Evolutionary conservation across 148 eudicot species (phyloP).

Genomic region (Vaccinium myrtillus): DNA sequence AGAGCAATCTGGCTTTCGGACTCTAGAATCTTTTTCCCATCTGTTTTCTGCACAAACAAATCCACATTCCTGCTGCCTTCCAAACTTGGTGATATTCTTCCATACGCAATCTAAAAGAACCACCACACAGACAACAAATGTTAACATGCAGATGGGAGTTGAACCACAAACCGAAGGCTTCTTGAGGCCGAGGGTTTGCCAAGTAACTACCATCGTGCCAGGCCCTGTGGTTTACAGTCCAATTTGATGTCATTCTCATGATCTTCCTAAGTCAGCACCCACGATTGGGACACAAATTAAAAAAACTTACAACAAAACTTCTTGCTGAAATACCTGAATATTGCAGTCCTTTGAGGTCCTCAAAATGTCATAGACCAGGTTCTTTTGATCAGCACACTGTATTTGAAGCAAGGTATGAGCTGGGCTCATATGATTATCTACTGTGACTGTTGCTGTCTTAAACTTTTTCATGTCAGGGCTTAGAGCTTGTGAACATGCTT

Average conservation of each 20-base stretch:
- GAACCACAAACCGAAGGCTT: not conserved
- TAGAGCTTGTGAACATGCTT: conserved; percentile 44
- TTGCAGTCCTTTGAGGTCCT: conserved; percentile 75
- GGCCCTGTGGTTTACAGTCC: not conserved
- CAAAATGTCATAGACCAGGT: conserved; percentile 81
- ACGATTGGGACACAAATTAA: not conserved
- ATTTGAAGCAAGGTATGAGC: conserved; percentile 92
- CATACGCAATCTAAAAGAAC: conserved; percentile 58
- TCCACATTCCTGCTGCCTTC: conserved; percentile 72
- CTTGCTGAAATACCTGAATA: conserved; percentile 50
- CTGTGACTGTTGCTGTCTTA: not conserved
- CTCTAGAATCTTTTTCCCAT: conserved; percentile 71
- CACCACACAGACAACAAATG: not conserved
- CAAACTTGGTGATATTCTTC: conserved; percentile 54
- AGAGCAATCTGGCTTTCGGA: conserved; percentile 39
- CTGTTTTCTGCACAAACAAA: conserved; percentile 57
- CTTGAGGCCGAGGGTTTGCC: not conserved
- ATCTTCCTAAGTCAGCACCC: not conserved
- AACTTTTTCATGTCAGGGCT: conserved; percentile 25
- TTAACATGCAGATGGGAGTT: not conserved
- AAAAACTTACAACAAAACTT: conserved; percentile 19
- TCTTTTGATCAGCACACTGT: conserved; percentile 76
- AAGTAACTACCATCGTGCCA: not conserved
- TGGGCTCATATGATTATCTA: conserved; percentile 69
- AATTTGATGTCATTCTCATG: not conserved